Conservation (phyloP, 2,329 filamentous ascomycete genomes). For the Colletotrichum costaricense region DNA sequence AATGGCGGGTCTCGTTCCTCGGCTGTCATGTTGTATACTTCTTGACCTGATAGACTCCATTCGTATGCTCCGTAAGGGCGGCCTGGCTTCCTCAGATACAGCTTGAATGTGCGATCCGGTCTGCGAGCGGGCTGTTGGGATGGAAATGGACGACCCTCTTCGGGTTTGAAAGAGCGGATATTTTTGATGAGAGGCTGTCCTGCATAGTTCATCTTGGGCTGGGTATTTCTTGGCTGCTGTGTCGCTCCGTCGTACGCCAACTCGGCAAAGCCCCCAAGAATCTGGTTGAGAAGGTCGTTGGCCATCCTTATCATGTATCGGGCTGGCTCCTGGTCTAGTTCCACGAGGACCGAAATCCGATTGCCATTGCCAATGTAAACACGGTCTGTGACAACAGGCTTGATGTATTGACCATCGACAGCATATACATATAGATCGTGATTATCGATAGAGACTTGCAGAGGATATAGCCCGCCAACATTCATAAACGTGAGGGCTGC, state of each 20-base stretch:
- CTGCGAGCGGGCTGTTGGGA: background rate
- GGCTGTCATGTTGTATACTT: conserved; percentile 4
- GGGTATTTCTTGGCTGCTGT: rapidly evolving
- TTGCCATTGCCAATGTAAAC: conserved; percentile 49
- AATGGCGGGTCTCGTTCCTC: conserved; percentile 1
- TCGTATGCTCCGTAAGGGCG: conserved; percentile 12
- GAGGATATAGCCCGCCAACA: conserved; percentile 1
- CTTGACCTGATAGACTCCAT: conserved; percentile 1
- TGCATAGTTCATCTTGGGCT: conserved; percentile 10
- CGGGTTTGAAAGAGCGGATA: background rate
- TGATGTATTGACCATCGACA: conserved; percentile 54
- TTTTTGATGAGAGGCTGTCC: background rate
- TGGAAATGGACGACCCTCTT: background rate
- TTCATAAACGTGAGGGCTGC: background rate
- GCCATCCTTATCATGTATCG: conserved; percentile 50
- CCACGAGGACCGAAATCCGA: conserved; percentile 53
- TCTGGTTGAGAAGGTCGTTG: conserved; percentile 16
- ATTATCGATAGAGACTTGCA: conserved; percentile 52
- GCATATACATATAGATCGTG: conserved; percentile 56
- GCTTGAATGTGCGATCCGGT: background rate
- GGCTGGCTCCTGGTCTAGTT: conserved; percentile 48
- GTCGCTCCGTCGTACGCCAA: background rate
- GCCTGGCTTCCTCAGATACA: conserved; percentile 1
- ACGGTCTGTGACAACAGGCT: conserved; percentile 40
- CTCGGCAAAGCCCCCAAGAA: conserved; percentile 4